Evolutionary conservation across 768 basidiomycete species (phyloP).

Genomic region (Podaxis sp.): DNA sequence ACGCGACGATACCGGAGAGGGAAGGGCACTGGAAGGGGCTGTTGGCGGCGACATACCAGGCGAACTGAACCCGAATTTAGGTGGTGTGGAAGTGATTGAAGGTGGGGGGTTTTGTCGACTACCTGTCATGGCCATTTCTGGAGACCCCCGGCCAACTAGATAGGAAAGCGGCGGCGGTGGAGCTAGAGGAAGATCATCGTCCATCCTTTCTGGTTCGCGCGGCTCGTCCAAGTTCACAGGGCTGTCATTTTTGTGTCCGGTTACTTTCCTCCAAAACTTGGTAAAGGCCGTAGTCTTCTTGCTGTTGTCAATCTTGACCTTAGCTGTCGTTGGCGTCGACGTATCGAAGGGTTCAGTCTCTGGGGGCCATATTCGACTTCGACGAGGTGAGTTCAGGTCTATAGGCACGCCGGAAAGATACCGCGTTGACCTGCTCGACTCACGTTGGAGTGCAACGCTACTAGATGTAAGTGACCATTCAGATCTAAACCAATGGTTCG

Average conservation of each 20-base stretch:
- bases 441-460: constrained; percentile 78
- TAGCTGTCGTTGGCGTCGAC: constrained; percentile 16
- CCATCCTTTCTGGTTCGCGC: constrained; percentile 35
- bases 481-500: background rate
- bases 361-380: constrained; percentile 51
- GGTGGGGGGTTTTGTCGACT: constrained; percentile 66
- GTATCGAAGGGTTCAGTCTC: constrained; percentile 26
- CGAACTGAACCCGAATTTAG: constrained; percentile 48
- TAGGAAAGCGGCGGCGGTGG: constrained; percentile 92
- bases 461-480: constrained; percentile 10
- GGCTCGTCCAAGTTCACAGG: constrained; percentile 26
- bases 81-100: constrained; percentile 59
- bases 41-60: constrained; percentile 71
- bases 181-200: constrained; percentile 74
- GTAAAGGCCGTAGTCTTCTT: constrained; percentile 78
- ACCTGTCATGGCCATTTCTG: constrained; percentile 31
- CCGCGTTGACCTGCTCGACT: constrained; percentile 34
- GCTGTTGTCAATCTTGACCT: constrained; percentile 43
- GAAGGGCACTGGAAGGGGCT: constrained; percentile 68
- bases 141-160: constrained; percentile 65
- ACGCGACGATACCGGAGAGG: constrained; percentile 73
- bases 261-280: constrained; percentile 80
- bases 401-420: constrained; percentile 24
- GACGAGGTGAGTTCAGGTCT: constrained; percentile 37
- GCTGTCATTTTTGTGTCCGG: constrained; percentile 40